Evolutionary conservation across 208 protist species (phyloP), one percentile per base, ranked within the genome.

Genomic region (Wallacemonas sp.): DNA sequence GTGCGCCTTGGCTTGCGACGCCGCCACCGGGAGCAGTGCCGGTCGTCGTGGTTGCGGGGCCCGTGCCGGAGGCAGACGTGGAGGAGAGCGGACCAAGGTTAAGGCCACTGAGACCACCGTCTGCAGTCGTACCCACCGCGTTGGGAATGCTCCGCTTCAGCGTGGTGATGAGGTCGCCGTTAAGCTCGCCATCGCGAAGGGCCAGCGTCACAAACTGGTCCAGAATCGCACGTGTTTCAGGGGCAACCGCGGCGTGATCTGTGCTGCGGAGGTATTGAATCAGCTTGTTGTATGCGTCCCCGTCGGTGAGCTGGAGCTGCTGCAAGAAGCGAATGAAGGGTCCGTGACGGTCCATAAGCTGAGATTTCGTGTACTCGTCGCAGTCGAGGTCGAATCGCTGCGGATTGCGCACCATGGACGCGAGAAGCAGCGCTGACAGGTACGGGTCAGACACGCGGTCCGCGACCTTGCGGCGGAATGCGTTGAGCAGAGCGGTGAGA

Each of bases 281-380:
- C 19, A 94, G 73, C 47, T 86, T 78, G 33, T 80, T 53, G 66
- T 94, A 94, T 1, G 70, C 70, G 36, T 84, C 68, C 42, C 73
- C 66, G 47, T 94, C 88, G 22, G 44, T 60, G 30, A 73, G 46
- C 11, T 78, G 84, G 4, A 94, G 68, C 9, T 54, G 47, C 61
- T 94, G 79, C 1, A 94, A 49, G 49, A 91, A 94, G 54, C 80
- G 72, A 56, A 89, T 64, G 34, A 94, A 88, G 1, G 88, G 88
- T 0, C 79, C 78, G 62, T 85, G 85, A 47, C 74, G 75, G 34
- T 89, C 80, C 59, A 80, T 61, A 30, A 94, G 66, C 55, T 84
- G 44, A 26, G 67, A 49, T 19, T 82, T 81, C 19, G 82, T 88
- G 34, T 77, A 54, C 21, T 82, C 82, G 38, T 89, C 78, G 62